Percentiles rank a stretch among this genome's conserved stretches.
Conservation (phyloP, 2,329 filamentous ascomycete genomes). For the Fonsecaea nubica region DNA sequence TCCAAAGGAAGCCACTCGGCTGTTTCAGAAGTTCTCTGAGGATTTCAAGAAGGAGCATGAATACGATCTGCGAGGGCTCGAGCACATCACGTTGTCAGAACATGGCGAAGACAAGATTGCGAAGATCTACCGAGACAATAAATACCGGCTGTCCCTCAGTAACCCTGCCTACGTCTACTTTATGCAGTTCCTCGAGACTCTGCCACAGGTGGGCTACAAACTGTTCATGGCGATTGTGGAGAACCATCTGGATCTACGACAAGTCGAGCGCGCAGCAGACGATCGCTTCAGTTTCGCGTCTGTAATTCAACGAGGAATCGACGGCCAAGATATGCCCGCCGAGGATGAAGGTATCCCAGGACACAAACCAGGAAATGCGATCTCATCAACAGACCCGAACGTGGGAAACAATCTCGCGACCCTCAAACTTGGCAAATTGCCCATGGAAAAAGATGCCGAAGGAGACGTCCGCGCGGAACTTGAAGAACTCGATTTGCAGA, state of each 20-base stretch:
- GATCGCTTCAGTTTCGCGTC: conserved; percentile 66
- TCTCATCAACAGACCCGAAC: conserved; percentile 63
- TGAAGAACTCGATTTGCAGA: conserved; percentile 79
- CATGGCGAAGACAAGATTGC: conserved; percentile 80
- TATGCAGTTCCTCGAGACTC: conserved; percentile 87
- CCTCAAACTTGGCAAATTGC: conserved; percentile 79
- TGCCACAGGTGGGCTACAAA: conserved; percentile 78
- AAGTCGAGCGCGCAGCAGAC: conserved; percentile 63
- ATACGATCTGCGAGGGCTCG: conserved; percentile 79
- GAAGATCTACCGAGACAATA: conserved; percentile 81
- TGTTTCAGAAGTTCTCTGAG: conserved; percentile 70
- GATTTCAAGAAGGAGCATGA: conserved; percentile 78
- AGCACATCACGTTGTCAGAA: conserved; percentile 74
- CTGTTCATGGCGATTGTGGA: conserved; percentile 77
- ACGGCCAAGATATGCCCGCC: conserved; percentile 63
- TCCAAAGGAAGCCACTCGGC: conserved; percentile 51
- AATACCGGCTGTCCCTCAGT: conserved; percentile 89
- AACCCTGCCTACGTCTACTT: conserved; percentile 81
- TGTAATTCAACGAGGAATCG: conserved; percentile 62
- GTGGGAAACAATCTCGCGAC: conserved; percentile 63
- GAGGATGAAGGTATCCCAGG: conserved; percentile 74
- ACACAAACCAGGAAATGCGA: conserved; percentile 69
- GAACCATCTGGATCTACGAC: conserved; percentile 64
- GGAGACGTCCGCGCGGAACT: conserved; percentile 87
- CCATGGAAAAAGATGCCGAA: conserved; percentile 81